These are phyloP conservation scores for Salix purpurea DNA, from an alignment of 345 rosid genomes.

Conservation along the genomic window DNA sequence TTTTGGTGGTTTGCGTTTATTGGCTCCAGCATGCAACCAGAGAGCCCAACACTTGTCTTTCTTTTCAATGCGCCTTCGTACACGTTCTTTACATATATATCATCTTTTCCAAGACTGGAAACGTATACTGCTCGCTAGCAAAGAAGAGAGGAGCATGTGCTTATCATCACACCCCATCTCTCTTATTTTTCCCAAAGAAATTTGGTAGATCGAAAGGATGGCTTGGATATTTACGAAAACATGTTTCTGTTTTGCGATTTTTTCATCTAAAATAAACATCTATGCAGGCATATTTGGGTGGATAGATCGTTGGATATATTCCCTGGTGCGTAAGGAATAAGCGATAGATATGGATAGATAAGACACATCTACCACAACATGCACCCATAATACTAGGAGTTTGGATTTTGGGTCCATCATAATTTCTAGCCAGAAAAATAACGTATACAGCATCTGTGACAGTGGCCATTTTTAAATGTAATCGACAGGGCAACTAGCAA, in stretches of 20 bases:
- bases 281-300: not conserved
- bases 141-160: slow-evolving; percentile 10
- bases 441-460: not conserved
- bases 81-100: not conserved
- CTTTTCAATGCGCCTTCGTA: not conserved
- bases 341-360: not conserved
- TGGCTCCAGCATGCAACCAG: slow-evolving; percentile 5
- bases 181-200: not conserved
- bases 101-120: not conserved
- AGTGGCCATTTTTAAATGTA: not conserved
- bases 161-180: slow-evolving; percentile 27
- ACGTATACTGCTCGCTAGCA: not conserved
- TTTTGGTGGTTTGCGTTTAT: not conserved
- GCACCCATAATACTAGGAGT: not conserved
- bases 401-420: not conserved
- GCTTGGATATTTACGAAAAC: too few species aligned
- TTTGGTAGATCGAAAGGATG: not conserved
- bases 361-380: not conserved
- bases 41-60: slow-evolving; percentile 21
- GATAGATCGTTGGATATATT: not conserved
- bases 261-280: not conserved
- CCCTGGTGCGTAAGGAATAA: slow-evolving; percentile 16
- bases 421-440: not conserved
- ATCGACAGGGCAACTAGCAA: not conserved
- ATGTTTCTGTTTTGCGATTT: not conserved